Conservation (phyloP, 2,329 filamentous ascomycete genomes). For the Teratosphaeria gauchensis region DNA sequence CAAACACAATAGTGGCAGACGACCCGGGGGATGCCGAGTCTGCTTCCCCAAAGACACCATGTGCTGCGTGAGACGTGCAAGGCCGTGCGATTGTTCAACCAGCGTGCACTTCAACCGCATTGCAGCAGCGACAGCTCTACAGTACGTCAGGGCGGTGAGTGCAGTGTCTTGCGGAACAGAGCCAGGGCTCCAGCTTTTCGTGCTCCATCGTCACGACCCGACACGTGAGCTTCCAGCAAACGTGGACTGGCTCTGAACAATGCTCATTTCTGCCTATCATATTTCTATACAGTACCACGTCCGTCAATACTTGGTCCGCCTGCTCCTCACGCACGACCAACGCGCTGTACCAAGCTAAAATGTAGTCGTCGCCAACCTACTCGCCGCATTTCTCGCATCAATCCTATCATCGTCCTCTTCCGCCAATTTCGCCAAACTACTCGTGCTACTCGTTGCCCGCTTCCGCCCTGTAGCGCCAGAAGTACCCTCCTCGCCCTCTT, state of each 20-base stretch:
- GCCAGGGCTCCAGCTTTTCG: too few species aligned
- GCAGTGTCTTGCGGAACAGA: too few species aligned
- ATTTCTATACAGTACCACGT: too few species aligned
- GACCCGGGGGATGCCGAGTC: too few species aligned
- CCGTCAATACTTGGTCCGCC: too few species aligned
- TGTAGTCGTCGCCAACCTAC: slow-evolving; percentile 84
- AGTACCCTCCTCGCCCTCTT: slow-evolving; percentile 39
- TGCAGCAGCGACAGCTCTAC: neutral
- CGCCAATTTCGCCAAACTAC: slow-evolving; percentile 43
- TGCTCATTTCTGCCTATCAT: too few species aligned
- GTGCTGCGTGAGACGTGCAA: neutral
- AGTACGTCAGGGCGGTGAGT: neutral
- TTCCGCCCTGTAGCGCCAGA: slow-evolving; percentile 39
- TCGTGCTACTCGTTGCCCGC: slow-evolving; percentile 39
- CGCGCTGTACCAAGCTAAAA: slow-evolving; percentile 45
- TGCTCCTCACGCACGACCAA: too few species aligned
- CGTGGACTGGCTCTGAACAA: too few species aligned
- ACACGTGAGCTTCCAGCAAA: too few species aligned
- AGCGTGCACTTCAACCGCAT: neutral
- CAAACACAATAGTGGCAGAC: neutral
- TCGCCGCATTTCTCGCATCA: slow-evolving; percentile 91
- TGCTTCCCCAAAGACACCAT: neutral
- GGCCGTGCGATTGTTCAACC: neutral
- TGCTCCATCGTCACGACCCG: too few species aligned
- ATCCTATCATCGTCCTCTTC: slow-evolving; percentile 90